phyloP scores from a whole-genome alignment of 1,284 basidiomycete species.

The Vanrija sp. region DNA sequence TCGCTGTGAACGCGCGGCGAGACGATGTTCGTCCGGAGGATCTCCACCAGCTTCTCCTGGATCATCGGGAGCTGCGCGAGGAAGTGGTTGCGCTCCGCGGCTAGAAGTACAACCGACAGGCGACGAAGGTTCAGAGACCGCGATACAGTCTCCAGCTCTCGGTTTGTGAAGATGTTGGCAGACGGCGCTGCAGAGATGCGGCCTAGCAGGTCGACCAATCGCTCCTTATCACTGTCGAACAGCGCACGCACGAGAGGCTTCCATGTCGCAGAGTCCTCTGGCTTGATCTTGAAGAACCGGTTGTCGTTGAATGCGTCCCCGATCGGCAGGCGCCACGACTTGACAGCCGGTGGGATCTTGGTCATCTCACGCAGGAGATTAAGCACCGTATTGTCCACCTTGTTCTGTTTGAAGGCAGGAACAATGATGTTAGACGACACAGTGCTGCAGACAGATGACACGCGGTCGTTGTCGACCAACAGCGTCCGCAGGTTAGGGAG shows the following conservation, averaged over 20 bases:
- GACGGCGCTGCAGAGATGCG: slow-evolving; percentile 82
- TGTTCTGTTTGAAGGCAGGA: slow-evolving; percentile 59
- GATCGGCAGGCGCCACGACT: slow-evolving; percentile 78
- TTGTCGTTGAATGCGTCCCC: slow-evolving; percentile 78
- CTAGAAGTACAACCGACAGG: slow-evolving; percentile 76
- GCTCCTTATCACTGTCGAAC: slow-evolving; percentile 81
- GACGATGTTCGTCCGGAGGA: slow-evolving; percentile 69
- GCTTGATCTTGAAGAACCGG: slow-evolving; percentile 67
- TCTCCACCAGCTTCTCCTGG: slow-evolving; percentile 94
- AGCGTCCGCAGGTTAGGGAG: slow-evolving; percentile 76
- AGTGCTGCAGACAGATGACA: slow-evolving; percentile 70
- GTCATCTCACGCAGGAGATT: slow-evolving; percentile 73
- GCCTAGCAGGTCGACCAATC: slow-evolving; percentile 79
- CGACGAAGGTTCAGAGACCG: slow-evolving; percentile 85
- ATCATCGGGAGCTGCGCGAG: slow-evolving; percentile 84
- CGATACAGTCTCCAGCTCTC: slow-evolving; percentile 85
- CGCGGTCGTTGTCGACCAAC: slow-evolving; percentile 78
- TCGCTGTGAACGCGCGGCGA: slow-evolving; percentile 87
- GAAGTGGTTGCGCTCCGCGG: slow-evolving; percentile 85
- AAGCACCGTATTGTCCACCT: slow-evolving; percentile 50
- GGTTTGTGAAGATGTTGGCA: slow-evolving; percentile 93
- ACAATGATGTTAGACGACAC: slow-evolving; percentile 80
- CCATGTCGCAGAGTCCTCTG: slow-evolving; percentile 62
- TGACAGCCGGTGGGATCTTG: slow-evolving; percentile 69
- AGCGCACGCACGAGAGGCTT: slow-evolving; percentile 71